A percentile compares a stretch with the other conserved stretches of the same genome.
phyloP scores from a whole-genome alignment of 257 asterid genomes.

The Solanum sejunctum region DNA sequence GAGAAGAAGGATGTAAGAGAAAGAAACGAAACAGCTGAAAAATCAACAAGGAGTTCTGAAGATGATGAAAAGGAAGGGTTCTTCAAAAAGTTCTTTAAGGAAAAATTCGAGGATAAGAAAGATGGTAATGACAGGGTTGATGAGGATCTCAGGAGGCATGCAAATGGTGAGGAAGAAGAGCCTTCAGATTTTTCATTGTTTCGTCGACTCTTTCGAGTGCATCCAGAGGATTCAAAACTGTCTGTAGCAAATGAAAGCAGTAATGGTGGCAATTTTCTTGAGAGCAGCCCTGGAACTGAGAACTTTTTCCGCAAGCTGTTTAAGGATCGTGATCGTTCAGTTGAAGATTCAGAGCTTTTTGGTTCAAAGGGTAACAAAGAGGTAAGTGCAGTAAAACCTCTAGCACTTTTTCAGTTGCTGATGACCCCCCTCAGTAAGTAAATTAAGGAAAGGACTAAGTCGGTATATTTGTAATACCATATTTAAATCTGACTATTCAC shows the following conservation, averaged over 20 bases:
- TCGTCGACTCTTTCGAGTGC: constrained; percentile 68
- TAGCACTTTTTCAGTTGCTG: background rate
- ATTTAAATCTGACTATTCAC: background rate
- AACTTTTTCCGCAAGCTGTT: constrained; percentile 76
- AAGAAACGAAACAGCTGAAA: constrained; percentile 40
- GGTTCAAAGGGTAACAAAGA: constrained; percentile 56
- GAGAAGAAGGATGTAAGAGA: constrained; percentile 61
- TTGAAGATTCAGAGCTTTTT: constrained; percentile 90
- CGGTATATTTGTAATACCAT: background rate
- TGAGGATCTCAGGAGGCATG: constrained; percentile 44
- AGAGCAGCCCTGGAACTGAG: constrained; percentile 92
- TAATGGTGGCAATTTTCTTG: constrained; percentile 35
- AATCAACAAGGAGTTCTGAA: constrained; percentile 40
- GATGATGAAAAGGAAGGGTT: constrained; percentile 76
- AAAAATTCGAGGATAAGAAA: constrained; percentile 66
- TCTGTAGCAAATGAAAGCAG: constrained; percentile 29
- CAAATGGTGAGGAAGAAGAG: constrained; percentile 61
- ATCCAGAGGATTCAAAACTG: constrained; percentile 68
- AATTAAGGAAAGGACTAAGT: background rate
- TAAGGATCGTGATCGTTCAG: constrained; percentile 83
- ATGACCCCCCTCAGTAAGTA: background rate
- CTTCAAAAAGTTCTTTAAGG: constrained; percentile 68
- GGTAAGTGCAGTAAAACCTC: constrained; percentile 28
- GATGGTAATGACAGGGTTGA: constrained; percentile 27
- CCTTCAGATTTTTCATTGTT: constrained; percentile 57